Evolutionary conservation across 2,329 filamentous ascomycete species (phyloP), one percentile per base, ranked within the genome.

Genomic region (Fusarium irregulare): DNA sequence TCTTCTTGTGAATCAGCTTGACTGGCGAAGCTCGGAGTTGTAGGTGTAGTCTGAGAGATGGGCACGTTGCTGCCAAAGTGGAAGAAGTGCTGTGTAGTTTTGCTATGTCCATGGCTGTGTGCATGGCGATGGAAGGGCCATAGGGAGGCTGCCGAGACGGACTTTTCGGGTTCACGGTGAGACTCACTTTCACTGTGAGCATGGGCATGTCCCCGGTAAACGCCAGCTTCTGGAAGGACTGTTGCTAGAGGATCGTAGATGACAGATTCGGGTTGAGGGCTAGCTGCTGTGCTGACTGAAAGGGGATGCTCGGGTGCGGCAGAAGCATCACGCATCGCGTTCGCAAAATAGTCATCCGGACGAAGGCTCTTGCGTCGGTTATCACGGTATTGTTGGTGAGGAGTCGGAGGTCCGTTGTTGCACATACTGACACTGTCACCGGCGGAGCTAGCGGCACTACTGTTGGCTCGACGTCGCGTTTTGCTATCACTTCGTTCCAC

Each of bases 381-480:
- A 76, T 90, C 76, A 79, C 86, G 76, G 76, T 84, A 53, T 25
- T 71, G 70, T 23, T 69, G 76, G 81, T 90, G 74, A 78, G 86
- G 74, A 77, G 87, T 79, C 80, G 87, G 85, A 27, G 84, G 82
- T 44, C 80, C 78, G 41, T 73, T 80, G 60, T 78, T 79, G 54
- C 78, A 76, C 67, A 85, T 79, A 61, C 85, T 84, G 65, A 85
- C 79, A 60, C 84, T 84, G 50, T 90, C 89, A 20, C 85, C 87
- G 2, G 83, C 84, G 56, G 89, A 92, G 78, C 89, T 92, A 46
- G 88, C 87, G 47, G 85, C 87, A 70, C 87, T 91, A 77, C 91
- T 90, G 23, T 84, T 79, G 44, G 89, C 88, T 67, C 88, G 83
- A 55, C 83, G 83, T 51, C 89, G 82, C 54, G 85, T 83, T 41